Conservation (phyloP, 2,329 filamentous ascomycete species). For the Aplosporella prunicola region DNA sequence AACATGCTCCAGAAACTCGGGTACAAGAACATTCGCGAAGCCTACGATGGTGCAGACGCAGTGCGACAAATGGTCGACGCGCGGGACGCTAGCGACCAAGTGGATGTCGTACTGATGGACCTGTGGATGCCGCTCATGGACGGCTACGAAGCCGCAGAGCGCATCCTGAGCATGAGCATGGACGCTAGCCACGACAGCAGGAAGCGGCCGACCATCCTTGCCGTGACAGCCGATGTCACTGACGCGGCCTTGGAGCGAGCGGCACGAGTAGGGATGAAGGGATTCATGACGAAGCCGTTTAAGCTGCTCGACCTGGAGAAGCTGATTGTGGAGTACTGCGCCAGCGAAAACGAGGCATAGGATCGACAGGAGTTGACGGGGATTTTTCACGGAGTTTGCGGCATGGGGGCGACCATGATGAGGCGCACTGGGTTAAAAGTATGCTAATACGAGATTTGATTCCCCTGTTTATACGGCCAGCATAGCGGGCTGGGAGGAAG, state of each 20-base stretch:
- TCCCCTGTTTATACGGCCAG: no score
- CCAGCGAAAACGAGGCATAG: slow-evolving; percentile 9
- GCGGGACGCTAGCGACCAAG: slow-evolving; percentile 22
- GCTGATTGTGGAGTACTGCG: slow-evolving; percentile 44
- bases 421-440: no score
- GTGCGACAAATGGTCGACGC: slow-evolving; percentile 49
- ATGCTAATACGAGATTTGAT: no score
- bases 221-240: slow-evolving; percentile 59
- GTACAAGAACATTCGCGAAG: slow-evolving; percentile 53
- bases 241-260: slow-evolving; percentile 53
- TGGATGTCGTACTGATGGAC: slow-evolving; percentile 63
- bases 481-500: no score
- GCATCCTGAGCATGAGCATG: slow-evolving; percentile 48
- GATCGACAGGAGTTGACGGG: no score
- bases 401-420: no score
- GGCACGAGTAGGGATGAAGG: slow-evolving; percentile 54
- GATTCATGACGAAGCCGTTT: slow-evolving; percentile 60
- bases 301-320: slow-evolving; percentile 53
- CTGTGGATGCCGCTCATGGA: slow-evolving; percentile 70
- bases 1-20: slow-evolving; percentile 59
- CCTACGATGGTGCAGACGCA: slow-evolving; percentile 59
- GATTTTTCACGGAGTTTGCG: no score
- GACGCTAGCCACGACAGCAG: slow-evolving; percentile 23
- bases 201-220: slow-evolving; percentile 41
- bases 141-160: slow-evolving; percentile 58